Evolutionary conservation across 768 basidiomycete species (phyloP).

Genomic region (Lentinula edodes): DNA sequence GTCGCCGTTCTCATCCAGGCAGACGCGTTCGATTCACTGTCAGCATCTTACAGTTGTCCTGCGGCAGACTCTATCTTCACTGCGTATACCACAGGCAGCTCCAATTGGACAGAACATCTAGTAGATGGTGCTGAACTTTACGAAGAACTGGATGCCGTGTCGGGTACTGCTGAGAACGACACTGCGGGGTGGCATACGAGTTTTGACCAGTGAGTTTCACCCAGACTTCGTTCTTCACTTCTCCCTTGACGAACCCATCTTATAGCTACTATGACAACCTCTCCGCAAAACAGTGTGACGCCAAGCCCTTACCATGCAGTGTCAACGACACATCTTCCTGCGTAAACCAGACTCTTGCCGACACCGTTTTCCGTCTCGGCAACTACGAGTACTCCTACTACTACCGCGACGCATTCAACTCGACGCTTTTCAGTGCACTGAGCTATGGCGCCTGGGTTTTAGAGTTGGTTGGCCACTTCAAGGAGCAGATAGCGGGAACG

Average conservation of each 20-base stretch:
- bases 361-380: slow-evolving; percentile 49
- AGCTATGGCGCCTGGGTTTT: slow-evolving; percentile 42
- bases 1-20: slow-evolving; percentile 34
- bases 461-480: slow-evolving; percentile 36
- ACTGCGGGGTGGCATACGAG: slow-evolving; percentile 42
- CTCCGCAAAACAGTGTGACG: slow-evolving; percentile 45
- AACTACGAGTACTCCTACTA: slow-evolving; percentile 59
- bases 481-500: slow-evolving; percentile 28
- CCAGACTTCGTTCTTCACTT: background rate
- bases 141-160: slow-evolving; percentile 34
- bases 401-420: slow-evolving; percentile 39
- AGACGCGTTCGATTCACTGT: slow-evolving; percentile 37
- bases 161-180: slow-evolving; percentile 34
- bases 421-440: slow-evolving; percentile 36
- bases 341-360: slow-evolving; percentile 39
- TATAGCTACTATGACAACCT: slow-evolving; percentile 47
- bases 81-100: slow-evolving; percentile 33
- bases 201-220: slow-evolving; percentile 42
- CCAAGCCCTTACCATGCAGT: slow-evolving; percentile 39
- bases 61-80: slow-evolving; percentile 26
- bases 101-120: slow-evolving; percentile 39
- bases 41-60: slow-evolving; percentile 39
- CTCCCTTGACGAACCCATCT: background rate
- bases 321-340: slow-evolving; percentile 37
- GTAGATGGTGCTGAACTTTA: slow-evolving; percentile 30